Evolutionary conservation across 331 rosid species (phyloP).

Genomic region (Malus hybrid): DNA sequence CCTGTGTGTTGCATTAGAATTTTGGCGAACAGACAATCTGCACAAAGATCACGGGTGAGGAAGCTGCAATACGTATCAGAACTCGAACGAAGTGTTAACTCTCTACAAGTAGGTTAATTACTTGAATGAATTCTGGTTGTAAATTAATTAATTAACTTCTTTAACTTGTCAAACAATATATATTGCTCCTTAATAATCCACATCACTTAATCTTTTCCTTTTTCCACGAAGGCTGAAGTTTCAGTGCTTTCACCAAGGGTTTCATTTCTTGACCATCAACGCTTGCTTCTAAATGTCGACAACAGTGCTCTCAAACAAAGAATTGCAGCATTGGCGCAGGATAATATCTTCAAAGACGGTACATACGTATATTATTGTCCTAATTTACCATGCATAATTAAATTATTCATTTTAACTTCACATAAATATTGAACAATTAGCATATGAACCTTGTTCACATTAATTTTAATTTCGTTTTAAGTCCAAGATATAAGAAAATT

Average conservation of each 20-base stretch:
- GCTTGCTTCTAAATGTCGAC: constrained; percentile 94
- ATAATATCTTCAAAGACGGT: constrained; percentile 94
- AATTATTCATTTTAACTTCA: not conserved
- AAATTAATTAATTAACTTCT: too few relatives aligned
- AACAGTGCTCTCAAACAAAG: constrained; percentile 97
- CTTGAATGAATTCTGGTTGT: not conserved
- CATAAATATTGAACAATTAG: not conserved
- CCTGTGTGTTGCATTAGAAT: constrained; percentile 43
- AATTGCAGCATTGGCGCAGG: constrained; percentile 97
- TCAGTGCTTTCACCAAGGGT: constrained; percentile 93
- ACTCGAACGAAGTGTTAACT: constrained; percentile 88
- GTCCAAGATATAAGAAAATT: not conserved
- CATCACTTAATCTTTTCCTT: not conserved
- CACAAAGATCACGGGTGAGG: constrained; percentile 94
- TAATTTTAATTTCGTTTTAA: not conserved
- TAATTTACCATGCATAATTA: too few relatives aligned
- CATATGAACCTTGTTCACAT: not conserved
- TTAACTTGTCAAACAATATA: too few relatives aligned
- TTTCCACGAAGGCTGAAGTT: constrained; percentile 70
- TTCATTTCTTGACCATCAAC: constrained; percentile 92
- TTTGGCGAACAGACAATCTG: constrained; percentile 94
- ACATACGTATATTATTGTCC: not conserved
- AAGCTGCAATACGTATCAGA: constrained; percentile 95
- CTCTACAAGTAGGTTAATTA: constrained; percentile 58
- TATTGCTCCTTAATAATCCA: too few relatives aligned